Evolutionary conservation across 2,329 filamentous ascomycete genomes (phyloP).

Genomic region (Epichloe gansuensis): DNA sequence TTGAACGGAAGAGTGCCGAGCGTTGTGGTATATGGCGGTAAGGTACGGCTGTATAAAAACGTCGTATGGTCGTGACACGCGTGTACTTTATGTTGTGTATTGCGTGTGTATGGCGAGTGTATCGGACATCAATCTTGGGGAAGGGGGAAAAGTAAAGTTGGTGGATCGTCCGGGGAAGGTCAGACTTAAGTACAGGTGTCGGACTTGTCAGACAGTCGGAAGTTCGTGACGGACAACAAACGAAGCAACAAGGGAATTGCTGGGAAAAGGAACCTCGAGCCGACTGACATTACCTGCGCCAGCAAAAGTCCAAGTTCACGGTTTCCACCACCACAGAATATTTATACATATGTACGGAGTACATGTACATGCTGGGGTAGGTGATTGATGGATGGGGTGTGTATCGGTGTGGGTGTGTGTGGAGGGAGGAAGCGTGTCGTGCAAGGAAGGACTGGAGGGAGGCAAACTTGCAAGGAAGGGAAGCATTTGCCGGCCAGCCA

Average conservation of each 20-base stretch:
- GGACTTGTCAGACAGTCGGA: background rate
- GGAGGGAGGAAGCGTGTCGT: background rate
- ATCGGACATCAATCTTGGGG: background rate
- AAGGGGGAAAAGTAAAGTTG: background rate
- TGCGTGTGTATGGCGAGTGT: background rate
- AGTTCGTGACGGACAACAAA: conserved; percentile 7
- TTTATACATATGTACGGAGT: too few species aligned
- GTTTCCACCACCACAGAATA: too few species aligned
- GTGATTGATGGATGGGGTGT: background rate
- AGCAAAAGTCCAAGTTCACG: background rate
- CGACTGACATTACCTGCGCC: conserved; percentile 9
- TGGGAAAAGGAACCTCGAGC: conserved; percentile 5
- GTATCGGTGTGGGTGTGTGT: background rate
- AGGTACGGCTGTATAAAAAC: background rate
- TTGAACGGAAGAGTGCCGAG: background rate
- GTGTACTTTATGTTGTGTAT: background rate
- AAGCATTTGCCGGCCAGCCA: too few species aligned
- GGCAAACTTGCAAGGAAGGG: too few species aligned
- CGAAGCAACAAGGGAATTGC: conserved; percentile 1
- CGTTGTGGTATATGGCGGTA: background rate
- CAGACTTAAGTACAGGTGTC: conserved; percentile 1
- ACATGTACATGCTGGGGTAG: background rate
- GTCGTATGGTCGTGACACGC: background rate
- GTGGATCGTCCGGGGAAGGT: background rate
- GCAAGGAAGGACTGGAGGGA: too few species aligned